phyloP scores from a whole-genome alignment of 2,329 filamentous ascomycete genomes.

The Diplodia seriata region DNA sequence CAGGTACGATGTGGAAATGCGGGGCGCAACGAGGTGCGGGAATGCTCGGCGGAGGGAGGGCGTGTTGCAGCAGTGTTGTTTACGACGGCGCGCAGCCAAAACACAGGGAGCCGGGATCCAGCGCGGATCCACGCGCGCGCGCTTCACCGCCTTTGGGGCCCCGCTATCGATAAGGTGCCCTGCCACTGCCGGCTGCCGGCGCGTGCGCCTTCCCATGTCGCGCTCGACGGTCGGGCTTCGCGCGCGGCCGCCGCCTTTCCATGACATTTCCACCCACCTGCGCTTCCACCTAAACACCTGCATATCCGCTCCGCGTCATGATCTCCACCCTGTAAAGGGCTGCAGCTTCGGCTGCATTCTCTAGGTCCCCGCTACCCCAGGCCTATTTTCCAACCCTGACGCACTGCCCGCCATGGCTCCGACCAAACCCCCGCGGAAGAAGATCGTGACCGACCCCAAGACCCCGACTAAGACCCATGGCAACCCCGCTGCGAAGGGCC shows the following conservation, averaged over 20 bases:
- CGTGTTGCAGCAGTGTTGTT: conserved; percentile 2
- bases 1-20: background rate
- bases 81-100: conserved; percentile 1
- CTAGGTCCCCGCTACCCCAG: conserved; percentile 43
- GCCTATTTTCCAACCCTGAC: conserved; percentile 40
- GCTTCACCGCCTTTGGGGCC: conserved; percentile 4
- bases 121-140: background rate
- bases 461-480: conserved; percentile 42
- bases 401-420: conserved; percentile 55
- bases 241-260: background rate
- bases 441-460: conserved; percentile 44
- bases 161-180: conserved; percentile 29
- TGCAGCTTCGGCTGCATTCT: conserved; percentile 58
- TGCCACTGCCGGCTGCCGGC: background rate
- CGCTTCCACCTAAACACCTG: background rate
- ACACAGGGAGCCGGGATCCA: background rate
- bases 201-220: background rate
- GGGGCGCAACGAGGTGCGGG: background rate
- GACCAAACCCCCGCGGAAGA: conserved; percentile 53
- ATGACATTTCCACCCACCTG: background rate
- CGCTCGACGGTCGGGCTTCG: conserved; percentile 1
- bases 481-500: conserved; percentile 34
- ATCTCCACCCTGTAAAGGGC: conserved; percentile 49
- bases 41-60: background rate
- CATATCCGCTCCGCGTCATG: conserved; percentile 29